Base-by-base conservation (phyloP, 495 filamentous ascomycete species). In the Chlorociboria aeruginascens region DNA sequence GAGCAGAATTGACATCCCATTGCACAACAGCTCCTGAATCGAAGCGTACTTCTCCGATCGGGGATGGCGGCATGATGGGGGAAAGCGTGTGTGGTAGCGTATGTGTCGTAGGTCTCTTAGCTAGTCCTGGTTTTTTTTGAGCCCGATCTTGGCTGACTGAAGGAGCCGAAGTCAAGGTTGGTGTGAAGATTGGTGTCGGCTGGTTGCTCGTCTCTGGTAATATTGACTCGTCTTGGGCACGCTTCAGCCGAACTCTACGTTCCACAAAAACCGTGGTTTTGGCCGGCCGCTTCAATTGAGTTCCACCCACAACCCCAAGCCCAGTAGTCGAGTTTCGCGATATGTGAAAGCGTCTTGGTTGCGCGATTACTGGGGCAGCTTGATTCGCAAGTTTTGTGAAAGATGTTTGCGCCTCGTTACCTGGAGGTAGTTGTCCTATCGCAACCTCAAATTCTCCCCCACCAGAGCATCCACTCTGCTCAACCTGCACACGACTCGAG, bases 231-330 rank as follows among this genome's bases (percentile, higher is more conserved):
- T 31, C 35, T 47, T 10, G 30, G 11, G 50, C 20, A 28, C 1
- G 12, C 40, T n/a, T 39, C 2, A 28, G 13, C 1, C 16, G 34
- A 10, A 31, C 46, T 30, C 55, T 63, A 6, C 71, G 62, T 52
- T 77, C 73, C 8, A 77, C 57, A 44, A 77, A 77, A 7, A 73
- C 50, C 7, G 69, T 63, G 6, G 69, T n/a, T 59, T 6, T 9
- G 39, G 9, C 8, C n/a, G 34, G 41, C 40, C 13, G 8, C 12
- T 8, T 25, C 20, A 4, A 25, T 25, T 25, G 20, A 25, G 20
- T 4, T 25, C 20, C 20, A 25, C 2, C 20, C 2, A 25, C 20
- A 36, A 40, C n/a, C 3, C 17, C 4, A 36, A 36, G 32, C 2
- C 33, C 40, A 41, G 57, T 56, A 16, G 56, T 51, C 25, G 60